Evolutionary conservation across 2,329 filamentous ascomycete species (phyloP), one percentile per base, ranked within the genome.

Genomic region (Calonectria ilicicola): DNA sequence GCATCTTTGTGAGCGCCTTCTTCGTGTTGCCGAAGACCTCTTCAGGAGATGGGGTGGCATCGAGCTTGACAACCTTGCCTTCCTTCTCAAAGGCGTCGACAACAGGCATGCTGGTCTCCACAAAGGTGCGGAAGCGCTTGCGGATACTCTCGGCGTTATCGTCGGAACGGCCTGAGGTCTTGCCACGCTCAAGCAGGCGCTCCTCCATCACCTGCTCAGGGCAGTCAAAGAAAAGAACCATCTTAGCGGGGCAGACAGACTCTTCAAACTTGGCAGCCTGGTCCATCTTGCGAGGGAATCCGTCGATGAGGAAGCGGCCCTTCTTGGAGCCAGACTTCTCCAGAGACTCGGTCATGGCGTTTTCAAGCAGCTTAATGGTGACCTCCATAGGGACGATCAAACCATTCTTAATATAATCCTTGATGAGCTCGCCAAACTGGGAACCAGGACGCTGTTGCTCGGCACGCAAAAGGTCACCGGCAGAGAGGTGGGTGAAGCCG

Each of bases 321-420:
- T 91, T 93, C 75, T 81, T 81, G 66, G 75, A 79, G 65, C 81
- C 79, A 15, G 86, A 84, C 69, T 88, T 85, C 69, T 88, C 81
- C 65, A 98, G 91, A 15, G 90, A 89, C 10, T 90, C 91, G 69
- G 89, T 89, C 95, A 99, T 98, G 71, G 96, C 95, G 84, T 98
- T 98, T 86, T 98, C 96, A 51, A 99, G 90, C 42, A 99, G 87
- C 80, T 96, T 93, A 72, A 99, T 93, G 6, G 97, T 99, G 64
- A 98, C 95, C 85, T 98, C 96, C 95, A 98, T 98, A n/a, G 97
- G 97, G 75, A 99, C 97, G 84, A 99, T 99, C 79, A 92, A 92
- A 72, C 97, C 97, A 83, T 99, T 93, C 82, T 93, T 94, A 89
- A 99, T 99, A 87, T 97, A 96, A 79, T 93, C 90, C 83, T 93